Evolutionary conservation across 2,329 filamentous ascomycete species (phyloP).

Genomic region (Neoscytalidium dimidiatum): DNA sequence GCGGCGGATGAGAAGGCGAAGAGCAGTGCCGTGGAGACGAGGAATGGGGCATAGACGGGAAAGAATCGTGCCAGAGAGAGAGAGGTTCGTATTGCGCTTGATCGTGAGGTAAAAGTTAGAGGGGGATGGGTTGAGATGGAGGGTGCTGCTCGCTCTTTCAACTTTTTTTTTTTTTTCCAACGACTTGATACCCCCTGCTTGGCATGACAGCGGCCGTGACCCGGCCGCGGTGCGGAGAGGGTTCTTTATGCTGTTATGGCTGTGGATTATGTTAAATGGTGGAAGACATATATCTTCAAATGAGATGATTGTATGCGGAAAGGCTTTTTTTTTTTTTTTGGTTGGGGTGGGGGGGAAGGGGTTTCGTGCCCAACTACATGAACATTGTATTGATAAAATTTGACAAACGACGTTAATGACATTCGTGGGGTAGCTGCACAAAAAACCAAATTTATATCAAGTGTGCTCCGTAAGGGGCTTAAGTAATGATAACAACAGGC

Average conservation of each 20-base stretch:
- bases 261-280: background rate
- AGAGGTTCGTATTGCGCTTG: too few species aligned
- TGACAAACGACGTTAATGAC: too few species aligned
- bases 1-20: background rate
- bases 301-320: background rate
- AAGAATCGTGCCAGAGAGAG: background rate
- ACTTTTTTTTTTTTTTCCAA: background rate
- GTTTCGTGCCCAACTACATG: too few species aligned
- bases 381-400: too few species aligned
- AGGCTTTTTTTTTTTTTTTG: too few species aligned
- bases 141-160: background rate
- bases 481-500: too few species aligned
- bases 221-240: background rate
- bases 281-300: background rate
- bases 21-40: background rate
- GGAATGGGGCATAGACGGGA: background rate
- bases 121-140: too few species aligned
- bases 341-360: too few species aligned
- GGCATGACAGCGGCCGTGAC: background rate
- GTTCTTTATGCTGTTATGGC: background rate
- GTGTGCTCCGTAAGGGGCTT: too few species aligned
- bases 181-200: conserved; percentile 4
- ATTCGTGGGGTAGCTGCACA: too few species aligned
- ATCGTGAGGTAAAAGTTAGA: too few species aligned
- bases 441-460: too few species aligned